Base-by-base conservation (phyloP, 768 basidiomycete species). In the Russula ochroleuca region DNA sequence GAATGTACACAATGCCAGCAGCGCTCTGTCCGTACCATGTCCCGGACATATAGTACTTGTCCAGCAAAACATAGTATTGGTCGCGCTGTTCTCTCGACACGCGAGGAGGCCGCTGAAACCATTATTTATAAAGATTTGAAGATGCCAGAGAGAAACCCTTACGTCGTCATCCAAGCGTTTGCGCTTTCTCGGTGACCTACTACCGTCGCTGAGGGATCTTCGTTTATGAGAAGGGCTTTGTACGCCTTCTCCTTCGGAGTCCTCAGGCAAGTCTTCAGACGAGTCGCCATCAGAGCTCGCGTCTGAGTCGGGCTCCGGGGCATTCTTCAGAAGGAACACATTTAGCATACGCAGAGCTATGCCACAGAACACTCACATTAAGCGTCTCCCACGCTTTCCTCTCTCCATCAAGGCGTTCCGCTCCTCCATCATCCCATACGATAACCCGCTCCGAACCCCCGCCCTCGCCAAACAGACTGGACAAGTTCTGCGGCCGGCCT, bases 401-500 rank as follows among this genome's bases (percentile, higher is more conserved):
- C 70, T 93, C 87, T 49, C 88, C 83, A 41, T 78, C 77, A 69
- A 96, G 77, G 61, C 80, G 79, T 61, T 86, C 85, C 2, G 85
- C 87, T 19, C 84, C 86, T 4, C 92, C 93, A 70, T 96, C 94
- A 67, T 94, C 93, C 97, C 97, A 99, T 0, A 98, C 81, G 35
- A 96, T 78, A 21, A 98, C 85, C 57, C 88, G 79, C 66, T 89
- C 85, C 14, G 81, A 83, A 57, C 83, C 83, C 68, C 84, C 80
- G 28, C 85, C 85, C 48, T 78, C 80, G 54, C 82, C 84, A 73
- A 96, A 98, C 23, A 98, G 76, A 77, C 87, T 97, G 48, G 85
- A 80, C 70, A 98, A 78, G 74, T 94, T 94, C 71, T 90, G 85
- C 19, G 97, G 97, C 57, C 97, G 83, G 21, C 87, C 84, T 3